Base-by-base conservation (phyloP, 345 rosid species). In the Boechera retrofracta region DNA sequence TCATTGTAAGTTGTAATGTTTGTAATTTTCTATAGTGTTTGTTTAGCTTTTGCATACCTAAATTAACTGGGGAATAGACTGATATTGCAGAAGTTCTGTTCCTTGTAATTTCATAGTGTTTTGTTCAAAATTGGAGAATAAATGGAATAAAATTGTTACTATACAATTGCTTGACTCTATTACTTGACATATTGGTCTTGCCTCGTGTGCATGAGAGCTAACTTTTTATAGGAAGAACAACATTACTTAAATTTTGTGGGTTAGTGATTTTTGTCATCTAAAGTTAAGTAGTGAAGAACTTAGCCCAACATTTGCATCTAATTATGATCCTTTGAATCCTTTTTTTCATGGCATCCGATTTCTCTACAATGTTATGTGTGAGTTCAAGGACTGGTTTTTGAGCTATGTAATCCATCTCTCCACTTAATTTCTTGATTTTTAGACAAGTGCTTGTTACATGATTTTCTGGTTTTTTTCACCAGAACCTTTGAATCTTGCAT, bases 1-100 rank as follows among this genome's bases (percentile, higher is more conserved):
- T 58, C 73, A 38, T 67, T 67, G 74, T 64, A 74, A 64, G 77
- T 42, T 74, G 56, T 63, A 69, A 61, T 69, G 71, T 44, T 29
- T 76, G 79, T 76, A 76, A 68, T 13, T 53, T 60, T 55, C 32
- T n/a, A 8, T 64, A 74, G 72, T 56, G 45, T 64, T 65, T 62
- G 64, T 69, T 68, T 76, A 69, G 79, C 36, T 52, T 76, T 59
- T 60, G 6, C 74, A 68, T 69, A 62, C 54, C 49, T 71, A 10
- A 12, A 18, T 56, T 69, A 52, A 70, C 32, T 56, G 45, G 45
- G 72, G 60, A 55, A 76, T 39, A 69, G 65, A 28, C 26, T 64
- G 29, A 64, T 55, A 77, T n/a, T 63, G 35, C 44, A 71, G 67
- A 64, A 55, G 61, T 36, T 69, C 47, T 69, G 71, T 64, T 77